Percentiles rank a stretch among this genome's conserved stretches.
phyloP scores from a whole-genome alignment of 495 filamentous ascomycete genomes.

The Choiromyces venosus region DNA sequence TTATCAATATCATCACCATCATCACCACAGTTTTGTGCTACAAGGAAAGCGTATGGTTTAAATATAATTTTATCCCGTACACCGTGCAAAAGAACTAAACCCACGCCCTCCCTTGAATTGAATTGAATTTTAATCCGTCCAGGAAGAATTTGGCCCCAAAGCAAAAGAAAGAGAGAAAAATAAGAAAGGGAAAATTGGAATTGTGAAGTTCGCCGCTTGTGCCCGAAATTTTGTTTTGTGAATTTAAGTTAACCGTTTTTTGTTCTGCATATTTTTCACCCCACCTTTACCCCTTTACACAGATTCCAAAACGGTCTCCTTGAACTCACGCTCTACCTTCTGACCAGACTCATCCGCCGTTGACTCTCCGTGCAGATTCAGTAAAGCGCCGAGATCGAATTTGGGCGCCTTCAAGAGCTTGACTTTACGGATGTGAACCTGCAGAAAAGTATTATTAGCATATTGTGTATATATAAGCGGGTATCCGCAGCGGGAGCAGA shows the following conservation, averaged over 20 bases:
- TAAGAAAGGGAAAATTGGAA: not conserved
- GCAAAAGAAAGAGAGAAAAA: not conserved
- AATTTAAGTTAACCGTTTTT: slow-evolving; percentile 42
- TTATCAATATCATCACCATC: not conserved
- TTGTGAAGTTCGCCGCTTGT: not conserved
- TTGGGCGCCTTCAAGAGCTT: slow-evolving; percentile 97
- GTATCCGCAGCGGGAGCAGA: slow-evolving; percentile 1
- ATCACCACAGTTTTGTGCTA: not conserved
- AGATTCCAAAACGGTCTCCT: slow-evolving; percentile 86
- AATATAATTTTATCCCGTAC: slow-evolving; percentile 1
- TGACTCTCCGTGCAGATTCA: slow-evolving; percentile 94
- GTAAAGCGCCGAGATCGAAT: slow-evolving; percentile 94
- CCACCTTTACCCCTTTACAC: slow-evolving; percentile 59
- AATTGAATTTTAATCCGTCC: not conserved
- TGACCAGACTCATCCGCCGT: slow-evolving; percentile 92
- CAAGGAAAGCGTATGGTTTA: not conserved
- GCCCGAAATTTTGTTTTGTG: slow-evolving; percentile 23
- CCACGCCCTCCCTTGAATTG: not conserved
- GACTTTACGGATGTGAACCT: slow-evolving; percentile 99
- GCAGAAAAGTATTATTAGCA: slow-evolving; percentile 32
- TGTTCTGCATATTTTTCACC: slow-evolving; percentile 45
- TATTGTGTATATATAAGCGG: slow-evolving; percentile 3
- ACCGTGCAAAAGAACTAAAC: slow-evolving; percentile 2
- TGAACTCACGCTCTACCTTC: slow-evolving; percentile 99
- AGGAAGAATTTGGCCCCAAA: not conserved